Evolutionary conservation across 1,284 basidiomycete species (phyloP).

Genomic region (Tilletia horrida): DNA sequence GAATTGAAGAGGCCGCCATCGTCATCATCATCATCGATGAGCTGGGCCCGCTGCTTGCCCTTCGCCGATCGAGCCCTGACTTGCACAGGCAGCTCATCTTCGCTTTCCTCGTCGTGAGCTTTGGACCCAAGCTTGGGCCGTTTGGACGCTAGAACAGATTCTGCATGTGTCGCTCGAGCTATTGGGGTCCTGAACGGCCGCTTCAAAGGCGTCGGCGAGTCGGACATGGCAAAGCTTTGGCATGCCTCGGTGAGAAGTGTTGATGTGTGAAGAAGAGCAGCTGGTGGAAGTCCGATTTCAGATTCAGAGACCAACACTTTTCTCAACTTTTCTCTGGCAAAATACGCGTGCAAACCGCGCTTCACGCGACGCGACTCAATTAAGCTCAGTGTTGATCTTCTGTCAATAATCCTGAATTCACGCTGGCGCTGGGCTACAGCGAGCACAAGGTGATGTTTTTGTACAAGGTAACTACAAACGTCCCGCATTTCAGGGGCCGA

Average conservation of each 20-base stretch:
- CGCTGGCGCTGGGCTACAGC: too few species aligned
- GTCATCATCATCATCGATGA: not conserved
- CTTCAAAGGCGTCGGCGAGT: not conserved
- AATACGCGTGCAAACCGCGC: slow-evolving; percentile 7
- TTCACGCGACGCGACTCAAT: slow-evolving; percentile 3
- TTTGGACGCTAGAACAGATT: not conserved
- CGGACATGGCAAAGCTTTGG: not conserved
- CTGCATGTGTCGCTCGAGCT: not conserved
- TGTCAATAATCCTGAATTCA: too few species aligned
- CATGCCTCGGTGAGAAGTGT: not conserved
- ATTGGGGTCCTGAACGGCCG: not conserved
- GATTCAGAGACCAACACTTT: slow-evolving; percentile 4
- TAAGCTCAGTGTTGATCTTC: too few species aligned
- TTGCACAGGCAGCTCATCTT: not conserved
- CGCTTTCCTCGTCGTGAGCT: not conserved
- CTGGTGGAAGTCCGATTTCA: too few species aligned
- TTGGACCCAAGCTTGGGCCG: not conserved
- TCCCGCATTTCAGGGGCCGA: too few species aligned
- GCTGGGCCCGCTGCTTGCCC: not conserved
- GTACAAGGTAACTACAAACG: too few species aligned
- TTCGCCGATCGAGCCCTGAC: not conserved
- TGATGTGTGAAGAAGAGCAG: not conserved
- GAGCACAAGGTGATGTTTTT: too few species aligned
- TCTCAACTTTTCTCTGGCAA: not conserved
- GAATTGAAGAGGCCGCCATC: not conserved